Evolutionary conservation across 495 filamentous ascomycete species (phyloP).

Genomic region (Xanthoparmelia taractica): DNA sequence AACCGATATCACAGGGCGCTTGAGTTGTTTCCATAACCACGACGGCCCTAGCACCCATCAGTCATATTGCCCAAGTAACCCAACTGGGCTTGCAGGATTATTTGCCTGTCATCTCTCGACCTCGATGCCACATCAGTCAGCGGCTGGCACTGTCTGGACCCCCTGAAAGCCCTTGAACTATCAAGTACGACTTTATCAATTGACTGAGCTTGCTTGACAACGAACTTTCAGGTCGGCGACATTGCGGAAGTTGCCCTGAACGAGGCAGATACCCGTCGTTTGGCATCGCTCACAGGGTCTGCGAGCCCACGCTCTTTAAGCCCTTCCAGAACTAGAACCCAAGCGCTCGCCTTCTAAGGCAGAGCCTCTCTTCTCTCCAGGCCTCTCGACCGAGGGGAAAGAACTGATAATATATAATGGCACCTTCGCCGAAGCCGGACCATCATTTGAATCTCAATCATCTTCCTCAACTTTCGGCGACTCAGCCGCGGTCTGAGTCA

Average conservation of each 20-base stretch:
- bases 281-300: background rate
- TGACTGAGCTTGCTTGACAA: background rate
- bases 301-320: conserved; percentile 10
- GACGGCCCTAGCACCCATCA: background rate
- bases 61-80: conserved; percentile 1
- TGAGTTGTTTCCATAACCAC: conserved; percentile 3
- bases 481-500: conserved; percentile 71
- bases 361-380: background rate
- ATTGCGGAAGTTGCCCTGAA: background rate
- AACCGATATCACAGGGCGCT: background rate
- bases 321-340: background rate
- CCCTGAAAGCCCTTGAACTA: background rate
- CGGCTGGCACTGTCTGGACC: conserved; percentile 1
- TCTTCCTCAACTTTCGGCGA: conserved; percentile 62
- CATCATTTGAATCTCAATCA: conserved; percentile 70
- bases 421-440: conserved; percentile 61
- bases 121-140: conserved; percentile 5
- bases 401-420: conserved; percentile 60
- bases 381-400: conserved; percentile 7
- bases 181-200: background rate
- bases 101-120: background rate
- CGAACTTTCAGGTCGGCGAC: background rate
- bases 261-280: conserved; percentile 1
- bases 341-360: background rate
- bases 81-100: background rate